A percentile compares a stretch with the other conserved stretches of the same genome.
phyloP scores from a whole-genome alignment of 2,329 filamentous ascomycete species.

The Beauveria caledonica region DNA sequence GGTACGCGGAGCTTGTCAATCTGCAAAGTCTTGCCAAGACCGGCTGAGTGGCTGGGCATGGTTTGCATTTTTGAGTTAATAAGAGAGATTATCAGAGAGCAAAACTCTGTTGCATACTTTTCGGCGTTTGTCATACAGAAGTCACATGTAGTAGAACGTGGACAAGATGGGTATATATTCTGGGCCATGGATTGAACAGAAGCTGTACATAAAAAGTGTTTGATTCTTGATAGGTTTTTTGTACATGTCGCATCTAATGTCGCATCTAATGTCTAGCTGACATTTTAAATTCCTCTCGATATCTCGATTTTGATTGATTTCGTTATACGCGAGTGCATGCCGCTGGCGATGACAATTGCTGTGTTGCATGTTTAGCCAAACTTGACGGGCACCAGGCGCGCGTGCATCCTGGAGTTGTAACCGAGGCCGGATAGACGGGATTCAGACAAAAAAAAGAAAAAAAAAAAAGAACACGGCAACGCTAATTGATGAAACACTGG shows the following conservation, averaged over 20 bases:
- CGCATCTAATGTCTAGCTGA: background rate
- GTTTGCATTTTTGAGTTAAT: background rate
- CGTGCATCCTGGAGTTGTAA: background rate
- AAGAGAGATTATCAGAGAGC: background rate
- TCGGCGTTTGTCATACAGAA: background rate
- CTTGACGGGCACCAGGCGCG: background rate
- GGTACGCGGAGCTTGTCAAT: slow-evolving; percentile 73
- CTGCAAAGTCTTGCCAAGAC: slow-evolving; percentile 67
- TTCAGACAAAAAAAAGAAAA: background rate
- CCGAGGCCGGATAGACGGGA: background rate
- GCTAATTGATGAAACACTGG: background rate
- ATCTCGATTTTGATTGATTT: background rate
- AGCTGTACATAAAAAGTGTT: background rate
- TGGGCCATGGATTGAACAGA: background rate
- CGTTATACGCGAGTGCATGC: no score
- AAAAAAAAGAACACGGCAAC: background rate
- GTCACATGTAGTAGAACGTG: background rate
- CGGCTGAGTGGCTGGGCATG: slow-evolving; percentile 15
- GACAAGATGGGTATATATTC: background rate
- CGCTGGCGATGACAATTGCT: no score
- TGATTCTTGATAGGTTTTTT: background rate
- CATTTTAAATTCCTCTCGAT: background rate
- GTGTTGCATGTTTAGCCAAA: no score
- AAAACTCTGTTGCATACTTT: background rate
- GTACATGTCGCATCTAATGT: background rate